phyloP scores from a whole-genome alignment of 75 land plant species.

The Pinus albicaulis region DNA sequence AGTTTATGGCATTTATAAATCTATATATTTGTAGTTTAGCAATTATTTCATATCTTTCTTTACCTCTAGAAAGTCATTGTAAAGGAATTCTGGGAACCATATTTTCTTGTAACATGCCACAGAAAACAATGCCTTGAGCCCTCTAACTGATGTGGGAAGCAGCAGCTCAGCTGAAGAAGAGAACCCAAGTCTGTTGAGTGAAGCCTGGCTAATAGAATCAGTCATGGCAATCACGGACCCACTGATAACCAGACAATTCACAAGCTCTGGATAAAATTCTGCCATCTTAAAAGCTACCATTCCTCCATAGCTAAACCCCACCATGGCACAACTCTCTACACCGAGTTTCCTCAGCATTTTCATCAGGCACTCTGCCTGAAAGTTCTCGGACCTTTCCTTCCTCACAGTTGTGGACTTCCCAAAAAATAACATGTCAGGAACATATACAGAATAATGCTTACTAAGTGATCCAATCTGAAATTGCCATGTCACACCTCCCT shows the following conservation, averaged over 20 bases:
- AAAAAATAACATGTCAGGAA: constrained; percentile 84
- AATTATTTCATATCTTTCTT: not conserved
- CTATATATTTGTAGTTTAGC: not conserved
- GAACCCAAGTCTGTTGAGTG: constrained; percentile 39
- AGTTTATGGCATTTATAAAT: not conserved
- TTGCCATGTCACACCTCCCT: constrained; percentile 73
- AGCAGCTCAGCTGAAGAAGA: constrained; percentile 59
- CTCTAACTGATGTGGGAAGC: constrained; percentile 54
- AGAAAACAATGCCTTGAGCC: constrained; percentile 42
- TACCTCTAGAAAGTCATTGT: constrained; percentile 63
- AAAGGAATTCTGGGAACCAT: constrained; percentile 63
- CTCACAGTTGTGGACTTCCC: constrained; percentile 46
- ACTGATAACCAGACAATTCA: constrained; percentile 52
- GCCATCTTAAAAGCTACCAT: constrained; percentile 89
- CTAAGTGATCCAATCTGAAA: constrained; percentile 58
- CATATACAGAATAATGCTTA: constrained; percentile 58
- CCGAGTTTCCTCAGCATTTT: constrained; percentile 48
- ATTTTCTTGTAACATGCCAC: constrained; percentile 49
- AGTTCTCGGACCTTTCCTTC: constrained; percentile 49
- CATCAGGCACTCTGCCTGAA: constrained; percentile 66
- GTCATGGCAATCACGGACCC: constrained; percentile 76
- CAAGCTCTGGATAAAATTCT: constrained; percentile 46
- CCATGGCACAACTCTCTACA: constrained; percentile 41
- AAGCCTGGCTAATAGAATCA: constrained; percentile 22
- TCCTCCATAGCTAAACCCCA: constrained; percentile 92